phyloP scores from a whole-genome alignment of 1,284 basidiomycete species.

The Sporisorium iseilematis-ciliati region DNA sequence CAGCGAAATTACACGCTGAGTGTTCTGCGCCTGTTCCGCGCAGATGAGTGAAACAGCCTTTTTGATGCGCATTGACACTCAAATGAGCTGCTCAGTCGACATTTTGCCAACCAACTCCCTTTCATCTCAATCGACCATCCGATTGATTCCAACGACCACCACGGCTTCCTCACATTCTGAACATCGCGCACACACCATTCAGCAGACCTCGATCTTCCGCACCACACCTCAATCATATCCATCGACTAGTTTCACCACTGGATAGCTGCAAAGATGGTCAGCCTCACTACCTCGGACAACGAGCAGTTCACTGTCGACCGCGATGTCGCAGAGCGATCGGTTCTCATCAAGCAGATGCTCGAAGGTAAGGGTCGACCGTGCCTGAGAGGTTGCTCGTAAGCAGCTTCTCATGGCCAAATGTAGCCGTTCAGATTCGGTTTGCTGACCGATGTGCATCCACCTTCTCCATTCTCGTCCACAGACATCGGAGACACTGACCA shows the following conservation, averaged over 20 bases:
- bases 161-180: conserved; percentile 2
- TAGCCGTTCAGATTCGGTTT: not conserved
- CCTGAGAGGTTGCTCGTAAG: not conserved
- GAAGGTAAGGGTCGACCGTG: conserved; percentile 78
- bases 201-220: not conserved
- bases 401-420: too few relatives aligned
- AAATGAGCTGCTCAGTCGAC: conserved; percentile 22
- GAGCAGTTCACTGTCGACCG: conserved; percentile 94
- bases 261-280: conserved; percentile 49
- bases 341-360: conserved; percentile 99
- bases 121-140: conserved; percentile 4
- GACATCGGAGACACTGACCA: conserved; percentile 72
- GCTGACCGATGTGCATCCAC: not conserved
- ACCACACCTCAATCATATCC: not conserved
- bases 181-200: not conserved
- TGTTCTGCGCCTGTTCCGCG: not conserved
- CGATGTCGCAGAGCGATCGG: conserved; percentile 92
- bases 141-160: conserved; percentile 6
- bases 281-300: conserved; percentile 82
- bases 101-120: not conserved
- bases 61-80: conserved; percentile 28
- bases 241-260: not conserved
- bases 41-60: conserved; percentile 2
- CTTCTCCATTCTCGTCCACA: conserved; percentile 4
- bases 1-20: not conserved